These are phyloP conservation scores for Neoscytalidium dimidiatum DNA, from an alignment of 2,329 filamentous ascomycete genomes.

Conservation along the genomic window DNA sequence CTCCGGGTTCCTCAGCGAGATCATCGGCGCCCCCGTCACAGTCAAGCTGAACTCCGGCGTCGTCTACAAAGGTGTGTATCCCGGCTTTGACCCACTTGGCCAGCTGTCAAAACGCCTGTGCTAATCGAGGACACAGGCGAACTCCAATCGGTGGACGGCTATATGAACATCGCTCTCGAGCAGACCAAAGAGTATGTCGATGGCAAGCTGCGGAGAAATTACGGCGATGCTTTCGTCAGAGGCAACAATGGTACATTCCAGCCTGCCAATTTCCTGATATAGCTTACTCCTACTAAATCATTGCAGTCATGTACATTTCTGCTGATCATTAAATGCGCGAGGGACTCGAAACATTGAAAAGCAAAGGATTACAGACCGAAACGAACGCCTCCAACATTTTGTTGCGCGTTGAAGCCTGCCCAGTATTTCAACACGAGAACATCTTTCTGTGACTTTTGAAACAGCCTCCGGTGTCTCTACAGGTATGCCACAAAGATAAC, in stretches of 20 bases:
- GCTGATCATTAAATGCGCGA: conserved; percentile 23
- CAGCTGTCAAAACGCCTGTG: not conserved
- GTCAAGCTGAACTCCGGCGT: conserved; percentile 99
- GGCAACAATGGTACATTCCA: conserved; percentile 80
- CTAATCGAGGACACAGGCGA: conserved; percentile 63
- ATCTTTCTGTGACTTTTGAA: not conserved
- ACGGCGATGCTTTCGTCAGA: conserved; percentile 92
- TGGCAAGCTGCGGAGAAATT: conserved; percentile 76
- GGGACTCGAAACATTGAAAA: not conserved
- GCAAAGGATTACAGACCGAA: not conserved
- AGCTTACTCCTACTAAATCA: not conserved
- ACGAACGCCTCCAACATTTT: not conserved
- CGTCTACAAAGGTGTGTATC: conserved; percentile 80
- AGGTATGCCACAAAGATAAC: too few relatives aligned
- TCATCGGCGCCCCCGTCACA: conserved; percentile 90
- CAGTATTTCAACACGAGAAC: not conserved
- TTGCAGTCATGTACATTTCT: conserved; percentile 29
- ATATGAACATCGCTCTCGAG: conserved; percentile 99
- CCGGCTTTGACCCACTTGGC: not conserved
- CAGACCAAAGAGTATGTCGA: conserved; percentile 92
- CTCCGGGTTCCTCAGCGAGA: conserved; percentile 88
- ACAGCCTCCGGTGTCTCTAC: too few relatives aligned
- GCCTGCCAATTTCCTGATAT: not conserved
- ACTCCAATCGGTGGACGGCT: conserved; percentile 94
- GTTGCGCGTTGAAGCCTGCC: not conserved